Evolutionary conservation across 805 yeast genomes (phyloP), one percentile per base, ranked within the genome.

Genomic region (Candida montana): DNA sequence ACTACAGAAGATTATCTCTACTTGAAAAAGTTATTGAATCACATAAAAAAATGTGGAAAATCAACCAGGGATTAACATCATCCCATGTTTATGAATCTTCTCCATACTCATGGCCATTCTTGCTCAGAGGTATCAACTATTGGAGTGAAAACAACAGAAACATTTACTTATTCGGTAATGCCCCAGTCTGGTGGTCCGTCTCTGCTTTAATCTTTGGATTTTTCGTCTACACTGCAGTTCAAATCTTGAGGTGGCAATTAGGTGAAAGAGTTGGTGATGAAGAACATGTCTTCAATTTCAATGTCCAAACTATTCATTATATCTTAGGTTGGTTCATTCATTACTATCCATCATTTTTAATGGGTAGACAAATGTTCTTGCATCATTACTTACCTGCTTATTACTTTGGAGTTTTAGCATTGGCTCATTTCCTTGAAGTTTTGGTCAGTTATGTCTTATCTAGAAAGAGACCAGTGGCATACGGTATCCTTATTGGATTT

Each of bases 321-420:
- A 55, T 79, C 31, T 55, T 76, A 8, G 95, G 95, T 33, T 87
- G 89, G 85, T 65, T 60, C 9, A 47, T 82, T 30, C 95, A 87
- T 62, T 82, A 75, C 58, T 58, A 71, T 41, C 95, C 95, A 51
- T 84, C 86, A 40, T 81, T 76, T 64, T 67, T 90, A 44, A 90
- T 90, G 98, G 89, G 81, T 19, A 80, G 98, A 67, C 97, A 90
- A 67, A 65, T 90, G 64, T 90, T 91, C 69, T 69, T 90, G 59
- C 98, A 90, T 63, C 98, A 90, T 64, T 91, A 91, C 63, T 67
- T 93, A 51, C 97, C 96, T 42, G 87, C 98, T 2, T 75, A 87
- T 40, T 93, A 88, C 67, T 93, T 93, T 64, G 93, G 88, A 35
- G 70, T 86, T 40, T 69, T 87, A 49, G 86, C 83, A 3, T 67